A percentile compares a stretch with the other conserved stretches of the same genome.
phyloP scores from a whole-genome alignment of 495 filamentous ascomycete species.

The Talaromyces adpressus region DNA sequence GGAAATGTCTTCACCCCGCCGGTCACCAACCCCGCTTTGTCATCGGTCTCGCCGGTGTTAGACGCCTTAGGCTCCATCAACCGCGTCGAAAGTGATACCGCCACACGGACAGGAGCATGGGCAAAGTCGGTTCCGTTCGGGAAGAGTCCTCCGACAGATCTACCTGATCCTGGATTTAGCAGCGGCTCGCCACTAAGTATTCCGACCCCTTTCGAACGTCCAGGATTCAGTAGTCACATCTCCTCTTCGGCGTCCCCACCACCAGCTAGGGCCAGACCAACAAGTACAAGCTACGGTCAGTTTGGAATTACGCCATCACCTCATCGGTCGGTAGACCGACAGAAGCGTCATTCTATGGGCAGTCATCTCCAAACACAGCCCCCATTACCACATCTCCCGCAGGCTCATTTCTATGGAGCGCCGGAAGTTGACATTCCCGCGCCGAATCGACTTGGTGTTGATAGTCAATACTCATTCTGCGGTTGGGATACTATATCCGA shows the following conservation, averaged over 20 bases:
- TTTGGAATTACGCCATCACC: conserved; percentile 27
- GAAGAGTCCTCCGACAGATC: conserved; percentile 41
- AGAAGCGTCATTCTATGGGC: conserved; percentile 39
- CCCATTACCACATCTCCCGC: conserved; percentile 75
- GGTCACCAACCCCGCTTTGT: conserved; percentile 25
- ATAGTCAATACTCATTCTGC: conserved; percentile 67
- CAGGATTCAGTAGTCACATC: conserved; percentile 33
- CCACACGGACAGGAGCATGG: conserved; percentile 40
- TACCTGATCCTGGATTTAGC: conserved; percentile 33
- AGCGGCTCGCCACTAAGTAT: conserved; percentile 38
- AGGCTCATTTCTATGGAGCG: conserved; percentile 61
- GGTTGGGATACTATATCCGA: conserved; percentile 65
- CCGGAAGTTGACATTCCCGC: conserved; percentile 47
- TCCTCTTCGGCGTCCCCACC: conserved; percentile 45
- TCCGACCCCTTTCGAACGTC: conserved; percentile 30
- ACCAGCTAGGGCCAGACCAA: conserved; percentile 29
- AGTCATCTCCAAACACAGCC: conserved; percentile 41
- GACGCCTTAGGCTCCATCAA: conserved; percentile 32
- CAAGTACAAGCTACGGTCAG: conserved; percentile 36
- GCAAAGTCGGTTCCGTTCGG: conserved; percentile 41
- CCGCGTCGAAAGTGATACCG: conserved; percentile 27
- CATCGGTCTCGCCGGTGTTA: conserved; percentile 37
- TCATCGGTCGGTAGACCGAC: conserved; percentile 34
- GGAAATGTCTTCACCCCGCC: conserved; percentile 21
- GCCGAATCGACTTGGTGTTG: conserved; percentile 23